A percentile compares a stretch with the other conserved stretches of the same genome.
Evolutionary conservation across 2,329 filamentous ascomycete species (phyloP).

Genomic region (Elsinoe ampelina): DNA sequence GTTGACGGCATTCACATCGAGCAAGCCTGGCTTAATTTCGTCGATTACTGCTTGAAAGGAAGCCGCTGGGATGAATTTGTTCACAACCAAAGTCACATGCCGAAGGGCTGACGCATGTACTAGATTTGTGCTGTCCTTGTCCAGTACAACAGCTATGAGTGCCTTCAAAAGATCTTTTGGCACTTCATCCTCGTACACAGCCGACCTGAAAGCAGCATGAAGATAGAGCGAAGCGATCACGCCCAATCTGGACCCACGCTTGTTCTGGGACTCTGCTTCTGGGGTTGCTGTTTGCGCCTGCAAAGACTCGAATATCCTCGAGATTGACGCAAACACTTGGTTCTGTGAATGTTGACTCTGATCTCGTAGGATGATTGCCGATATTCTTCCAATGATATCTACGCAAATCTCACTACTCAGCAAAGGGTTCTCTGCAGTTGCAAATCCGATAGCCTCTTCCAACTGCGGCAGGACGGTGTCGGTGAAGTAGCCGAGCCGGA

Average conservation of each 20-base stretch:
- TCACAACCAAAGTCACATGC: slow-evolving; percentile 39
- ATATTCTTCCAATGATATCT: slow-evolving; percentile 52
- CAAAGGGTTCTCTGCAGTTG: slow-evolving; percentile 24
- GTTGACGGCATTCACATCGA: slow-evolving; percentile 17
- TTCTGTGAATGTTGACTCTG: slow-evolving; percentile 42
- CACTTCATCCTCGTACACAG: slow-evolving; percentile 27
- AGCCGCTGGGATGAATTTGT: slow-evolving; percentile 38
- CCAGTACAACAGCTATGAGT: slow-evolving; percentile 29
- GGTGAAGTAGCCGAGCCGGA: slow-evolving; percentile 35
- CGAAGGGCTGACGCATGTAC: slow-evolving; percentile 23
- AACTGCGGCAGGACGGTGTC: slow-evolving; percentile 38
- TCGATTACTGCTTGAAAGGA: slow-evolving; percentile 25
- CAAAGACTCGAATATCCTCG: slow-evolving; percentile 15
- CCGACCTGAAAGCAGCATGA: slow-evolving; percentile 40
- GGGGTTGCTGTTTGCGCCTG: neutral
- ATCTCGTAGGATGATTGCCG: slow-evolving; percentile 49
- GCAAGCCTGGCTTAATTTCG: slow-evolving; percentile 26
- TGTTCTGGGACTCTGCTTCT: slow-evolving; percentile 10
- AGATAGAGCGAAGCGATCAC: slow-evolving; percentile 51
- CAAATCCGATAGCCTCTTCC: slow-evolving; percentile 27
- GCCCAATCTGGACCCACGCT: neutral
- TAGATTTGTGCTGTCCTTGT: slow-evolving; percentile 1
- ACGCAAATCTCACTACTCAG: slow-evolving; percentile 43
- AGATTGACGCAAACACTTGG: slow-evolving; percentile 30
- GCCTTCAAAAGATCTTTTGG: slow-evolving; percentile 26